Evolutionary conservation across 192 early-diverging fungal genomes (phyloP), one percentile per base, ranked within the genome.

Genomic region (Diversispora epigaea): DNA sequence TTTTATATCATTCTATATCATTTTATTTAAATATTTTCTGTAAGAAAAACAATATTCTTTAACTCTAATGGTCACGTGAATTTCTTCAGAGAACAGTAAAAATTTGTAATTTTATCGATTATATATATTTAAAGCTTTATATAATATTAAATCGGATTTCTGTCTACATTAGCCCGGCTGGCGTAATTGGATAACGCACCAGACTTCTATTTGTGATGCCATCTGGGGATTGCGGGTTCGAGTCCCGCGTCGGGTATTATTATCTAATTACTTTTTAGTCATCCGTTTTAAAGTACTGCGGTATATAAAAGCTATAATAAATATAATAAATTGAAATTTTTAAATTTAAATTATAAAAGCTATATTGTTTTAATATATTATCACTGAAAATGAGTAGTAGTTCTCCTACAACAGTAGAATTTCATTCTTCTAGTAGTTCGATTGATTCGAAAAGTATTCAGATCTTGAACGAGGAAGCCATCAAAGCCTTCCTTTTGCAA

Each of bases 391-490:
- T 50, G 49, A 50, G 49, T 14, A 14, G 49, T 50, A 50, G 14
- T 50, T 50, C 49, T 12, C 8, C 49, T 12, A 50, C 8, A 2
- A 8, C 49, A 50, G 49, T 5, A 50, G 49, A 4, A 50, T 4
- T 50, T 14, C 14, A 12, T 14, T 50, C 14, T 50, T 50, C 49
- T 14, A 50, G 14, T 4, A 50, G 49, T 50, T 50, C 49, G 14
- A 50, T 14, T 50, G 49, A 50, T 14, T 14, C 14, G 2, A 50
- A 8, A 14, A 50, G 10, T 50, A 50, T 50, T 12, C 49, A 81
- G 67, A 73, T 76, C 57, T 76, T 91, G 50, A 86, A 88, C n/a
- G 89, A 90, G 55, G 78, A 82, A 25, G 92, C 91, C 10, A 89
- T 88, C 3, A 84, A 86, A n/a, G 86, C 87, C n/a, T 91, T 88